Percentiles rank a stretch among this genome's conserved stretches.
These are phyloP conservation scores for Pichia inconspicua DNA, from an alignment of 1,139 yeast genomes.

Conservation along the genomic window DNA sequence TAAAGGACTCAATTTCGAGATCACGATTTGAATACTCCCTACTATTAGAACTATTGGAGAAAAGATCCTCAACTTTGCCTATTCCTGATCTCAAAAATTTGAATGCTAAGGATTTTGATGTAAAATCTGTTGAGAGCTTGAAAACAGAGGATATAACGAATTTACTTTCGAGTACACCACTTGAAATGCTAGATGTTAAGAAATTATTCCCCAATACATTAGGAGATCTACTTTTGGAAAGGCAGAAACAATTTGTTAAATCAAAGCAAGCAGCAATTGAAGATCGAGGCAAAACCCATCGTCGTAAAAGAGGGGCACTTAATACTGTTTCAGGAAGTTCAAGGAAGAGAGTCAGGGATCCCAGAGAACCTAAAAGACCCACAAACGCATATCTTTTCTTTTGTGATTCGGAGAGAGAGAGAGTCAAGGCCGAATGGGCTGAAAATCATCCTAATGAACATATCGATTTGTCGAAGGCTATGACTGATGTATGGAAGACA, in stretches of 20 bases:
- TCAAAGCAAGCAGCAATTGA: slow-evolving; percentile 2
- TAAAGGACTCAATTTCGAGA: slow-evolving; percentile 70
- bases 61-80: slow-evolving; percentile 31
- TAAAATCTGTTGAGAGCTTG: slow-evolving; percentile 23
- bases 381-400: slow-evolving; percentile 83
- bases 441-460: slow-evolving; percentile 38
- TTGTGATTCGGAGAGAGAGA: slow-evolving; percentile 80
- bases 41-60: slow-evolving; percentile 71
- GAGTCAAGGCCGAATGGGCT: slow-evolving; percentile 50
- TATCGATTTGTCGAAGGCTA: slow-evolving; percentile 61
- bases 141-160: slow-evolving; percentile 20
- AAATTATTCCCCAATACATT: slow-evolving; percentile 8
- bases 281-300: slow-evolving; percentile 1
- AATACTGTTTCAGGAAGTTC: slow-evolving; percentile 14
- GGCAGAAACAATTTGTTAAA: slow-evolving; percentile 10
- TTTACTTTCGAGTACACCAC: slow-evolving; percentile 13
- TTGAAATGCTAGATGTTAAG: slow-evolving; percentile 5
- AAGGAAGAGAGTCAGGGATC: slow-evolving; percentile 46
- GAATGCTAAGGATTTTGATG: slow-evolving; percentile 19
- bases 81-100: slow-evolving; percentile 21
- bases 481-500: slow-evolving; percentile 84
- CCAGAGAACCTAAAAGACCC: slow-evolving; percentile 80
- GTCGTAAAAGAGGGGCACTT: slow-evolving; percentile 14
- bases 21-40: slow-evolving; percentile 76
- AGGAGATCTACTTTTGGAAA: slow-evolving; percentile 12